Evolutionary conservation across 495 filamentous ascomycete genomes (phyloP), one percentile per base, ranked within the genome.

Genomic region (Cercophora sp.): DNA sequence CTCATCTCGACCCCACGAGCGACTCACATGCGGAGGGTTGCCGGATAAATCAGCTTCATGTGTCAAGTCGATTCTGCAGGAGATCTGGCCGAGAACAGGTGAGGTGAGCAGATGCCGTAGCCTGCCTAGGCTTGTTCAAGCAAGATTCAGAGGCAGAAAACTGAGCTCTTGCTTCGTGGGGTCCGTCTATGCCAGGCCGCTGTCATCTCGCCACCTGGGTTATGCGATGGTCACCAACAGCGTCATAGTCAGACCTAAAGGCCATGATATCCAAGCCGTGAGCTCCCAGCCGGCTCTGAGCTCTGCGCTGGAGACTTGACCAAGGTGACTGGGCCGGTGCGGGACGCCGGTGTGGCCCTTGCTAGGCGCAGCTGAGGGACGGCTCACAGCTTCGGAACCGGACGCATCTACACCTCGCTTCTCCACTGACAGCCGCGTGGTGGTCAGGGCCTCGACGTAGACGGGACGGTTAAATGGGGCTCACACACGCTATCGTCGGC

Each of bases 31-130:
- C 36, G 52, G 39, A 58, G 27, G 26, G 24, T 59, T 57, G 57
- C 59, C 65, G 63, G 67, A 58, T 68, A 68, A 70, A 70, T 65
- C 62, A 57, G 57, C 56, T 54, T 68, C 55, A 52, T 68, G 65
- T 67, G 49, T 66, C 61, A 65, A 65, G 61, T 65, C 60, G 48
- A 36, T 51, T 58, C 51, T 59, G 55, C 48, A 58, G 60, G 39
- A 63, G 61, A 59, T 59, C 60, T 52, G 47, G 41, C 43, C 23
- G 26, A 50, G 36, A 31, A n/a, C n/a, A n/a, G n/a, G n/a, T n/a
- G n/a, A 48, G 35, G 19, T 39, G 55, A 61, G 19, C 5, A 18
- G 19, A 22, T 24, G 41, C 35, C 23, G 48, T 23, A 31, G 24
- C 48, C 52, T 48, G 48, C 39, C 52, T 43, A 20, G 43, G 5